These are phyloP conservation scores for Phytophthora sp. DNA, from an alignment of 352 stramenopile genomes.

Conservation along the genomic window DNA sequence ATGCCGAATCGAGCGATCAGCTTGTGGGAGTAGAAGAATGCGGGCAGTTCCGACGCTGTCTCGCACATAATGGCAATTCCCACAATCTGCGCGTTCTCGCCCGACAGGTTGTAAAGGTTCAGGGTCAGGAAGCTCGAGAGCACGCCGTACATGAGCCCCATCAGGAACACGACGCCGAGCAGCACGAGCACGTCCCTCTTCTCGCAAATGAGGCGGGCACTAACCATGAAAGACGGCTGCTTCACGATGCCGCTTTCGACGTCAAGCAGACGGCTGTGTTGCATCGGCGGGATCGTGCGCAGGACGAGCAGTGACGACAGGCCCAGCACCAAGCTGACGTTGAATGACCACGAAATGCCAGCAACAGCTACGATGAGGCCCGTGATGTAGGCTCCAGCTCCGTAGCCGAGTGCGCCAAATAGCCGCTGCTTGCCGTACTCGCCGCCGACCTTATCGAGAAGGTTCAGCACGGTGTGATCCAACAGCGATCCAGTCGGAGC, in stretches of 20 bases:
- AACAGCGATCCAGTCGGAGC: slow-evolving; percentile 65
- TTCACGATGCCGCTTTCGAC: slow-evolving; percentile 23
- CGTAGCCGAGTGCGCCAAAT: slow-evolving; percentile 79
- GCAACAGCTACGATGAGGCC: slow-evolving; percentile 59
- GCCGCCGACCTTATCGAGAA: slow-evolving; percentile 69
- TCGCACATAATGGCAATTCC: slow-evolving; percentile 83
- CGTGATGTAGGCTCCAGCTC: slow-evolving; percentile 68
- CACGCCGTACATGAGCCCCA: slow-evolving; percentile 83
- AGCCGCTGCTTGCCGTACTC: slow-evolving; percentile 88
- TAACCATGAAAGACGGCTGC: slow-evolving; percentile 54
- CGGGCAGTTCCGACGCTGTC: slow-evolving; percentile 78
- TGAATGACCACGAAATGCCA: slow-evolving; percentile 83
- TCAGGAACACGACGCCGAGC: slow-evolving; percentile 77
- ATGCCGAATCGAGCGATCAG: slow-evolving; percentile 77
- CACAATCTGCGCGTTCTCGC: slow-evolving; percentile 74
- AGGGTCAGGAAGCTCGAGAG: slow-evolving; percentile 86
- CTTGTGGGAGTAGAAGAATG: slow-evolving; percentile 80
- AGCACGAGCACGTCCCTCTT: slow-evolving; percentile 72
- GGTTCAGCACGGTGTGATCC: slow-evolving; percentile 72
- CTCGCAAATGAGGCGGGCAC: slow-evolving; percentile 34
- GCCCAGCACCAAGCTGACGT: slow-evolving; percentile 57
- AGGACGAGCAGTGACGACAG: slow-evolving; percentile 69
- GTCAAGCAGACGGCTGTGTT: slow-evolving; percentile 31
- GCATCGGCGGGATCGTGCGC: slow-evolving; percentile 61
- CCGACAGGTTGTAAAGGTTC: slow-evolving; percentile 83